Percentiles rank a stretch among this genome's conserved stretches.
Conservation (phyloP, 805 yeast species). For the Kockiozyma suomiensis region DNA sequence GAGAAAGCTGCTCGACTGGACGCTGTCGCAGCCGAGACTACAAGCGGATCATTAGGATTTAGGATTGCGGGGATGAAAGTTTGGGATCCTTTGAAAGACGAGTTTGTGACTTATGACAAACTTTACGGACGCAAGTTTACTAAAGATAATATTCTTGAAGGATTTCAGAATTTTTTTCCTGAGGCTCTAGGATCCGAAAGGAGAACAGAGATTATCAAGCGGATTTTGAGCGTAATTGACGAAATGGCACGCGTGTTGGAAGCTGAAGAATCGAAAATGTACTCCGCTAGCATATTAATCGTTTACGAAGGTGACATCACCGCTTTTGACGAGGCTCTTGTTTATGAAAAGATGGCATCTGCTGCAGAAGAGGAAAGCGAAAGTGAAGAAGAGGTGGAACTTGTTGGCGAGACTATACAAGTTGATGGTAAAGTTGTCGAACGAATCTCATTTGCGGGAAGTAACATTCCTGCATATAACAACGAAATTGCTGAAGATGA, state of each 20-base stretch:
- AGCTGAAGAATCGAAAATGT: conserved; percentile 62
- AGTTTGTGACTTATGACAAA: conserved; percentile 60
- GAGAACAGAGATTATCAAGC: conserved; percentile 47
- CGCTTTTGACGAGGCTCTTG: conserved; percentile 51
- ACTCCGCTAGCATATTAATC: conserved; percentile 73
- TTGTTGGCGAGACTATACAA: conserved; percentile 18
- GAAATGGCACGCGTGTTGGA: conserved; percentile 65
- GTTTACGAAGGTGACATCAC: conserved; percentile 67
- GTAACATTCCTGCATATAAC: neutral
- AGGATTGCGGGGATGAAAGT: conserved; percentile 89
- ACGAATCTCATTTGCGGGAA: conserved; percentile 10
- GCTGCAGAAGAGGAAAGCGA: conserved; percentile 28
- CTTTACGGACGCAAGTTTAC: conserved; percentile 67
- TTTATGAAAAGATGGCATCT: neutral
- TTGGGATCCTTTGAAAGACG: conserved; percentile 36
- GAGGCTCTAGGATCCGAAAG: conserved; percentile 41
- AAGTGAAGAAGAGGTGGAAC: conserved; percentile 35
- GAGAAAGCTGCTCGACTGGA: conserved; percentile 67
- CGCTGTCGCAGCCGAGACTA: conserved; percentile 68
- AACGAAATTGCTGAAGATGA: conserved; percentile 26
- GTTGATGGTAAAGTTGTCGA: conserved; percentile 22
- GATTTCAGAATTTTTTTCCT: conserved; percentile 51
- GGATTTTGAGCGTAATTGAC: conserved; percentile 62
- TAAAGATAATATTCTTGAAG: conserved; percentile 45
- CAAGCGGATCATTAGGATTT: conserved; percentile 75